Evolutionary conservation across 1,284 basidiomycete species (phyloP), one percentile per base, ranked within the genome.

Genomic region (Puccinia hordei): DNA sequence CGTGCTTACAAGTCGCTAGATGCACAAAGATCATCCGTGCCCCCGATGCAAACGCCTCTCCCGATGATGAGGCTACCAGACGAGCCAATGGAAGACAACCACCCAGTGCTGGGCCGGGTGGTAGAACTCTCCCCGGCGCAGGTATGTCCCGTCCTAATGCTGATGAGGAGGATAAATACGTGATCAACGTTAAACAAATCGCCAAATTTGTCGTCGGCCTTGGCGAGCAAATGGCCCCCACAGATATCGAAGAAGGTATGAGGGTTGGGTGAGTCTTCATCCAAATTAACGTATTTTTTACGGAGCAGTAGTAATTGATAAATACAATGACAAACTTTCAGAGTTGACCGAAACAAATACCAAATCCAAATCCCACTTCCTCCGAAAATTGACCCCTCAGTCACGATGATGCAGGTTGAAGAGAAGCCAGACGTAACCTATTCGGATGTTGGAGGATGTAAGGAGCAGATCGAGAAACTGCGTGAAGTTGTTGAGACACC

Each of bases 331-430:
- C n/a, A 17, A 55, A 1, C 2, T 49, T 63, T 19, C 44, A 80
- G 77, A 65, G 77, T 80, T 22, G 77, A 80, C 51, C 77, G 77
- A 61, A 80, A 73, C 49, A 98, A 98, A 86, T 99, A 99, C 86
- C 95, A 98, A 87, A 99, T 99, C 83, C 94, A 98, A 87, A 98
- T 99, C 83, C 97, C 97, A n/a, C 87, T 99, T n/a, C 97, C 97
- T 61, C 97, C 97, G 53, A 98, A 97, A 88, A 99, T 99, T 83
- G 97, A 99, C 86, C 95, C 97, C 2, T 97, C 95, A 0, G 97
- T 99, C 4, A 99, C 97, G 19, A 98, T 99, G 96, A 99, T 99
- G 97, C 96, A 99, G 87, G 96, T 99, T 65, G 96, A 99, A 86
- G 96, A 99, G 87, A 96, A 98, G 86, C 96, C 96, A 0, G 96